Evolutionary conservation across 805 yeast genomes (phyloP), one percentile per base, ranked within the genome.

Genomic region (Candida schatavii): DNA sequence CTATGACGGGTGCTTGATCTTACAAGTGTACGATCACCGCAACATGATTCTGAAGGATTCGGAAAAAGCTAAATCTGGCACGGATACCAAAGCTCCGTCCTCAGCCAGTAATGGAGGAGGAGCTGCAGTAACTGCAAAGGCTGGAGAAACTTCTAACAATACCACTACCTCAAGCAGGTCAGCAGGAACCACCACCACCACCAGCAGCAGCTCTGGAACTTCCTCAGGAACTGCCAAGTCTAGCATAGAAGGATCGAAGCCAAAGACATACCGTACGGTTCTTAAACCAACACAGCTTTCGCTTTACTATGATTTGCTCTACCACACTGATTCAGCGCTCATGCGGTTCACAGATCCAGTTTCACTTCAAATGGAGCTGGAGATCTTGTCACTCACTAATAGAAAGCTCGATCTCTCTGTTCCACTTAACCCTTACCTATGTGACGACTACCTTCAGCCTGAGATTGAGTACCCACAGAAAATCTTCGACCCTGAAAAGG

Each of bases 11-110:
- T 87, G 95, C 59, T 68, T 91, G 30, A 86, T 91, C 13, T 62
- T 91, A 37, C 88, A 88, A 56, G 83, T 91, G n/a, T 79, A 77
- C 49, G 99, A 91, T 61, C 96, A 90, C 59, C 70, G 97, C 19
- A 72, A 76, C 44, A 68, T 67, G 64, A 56, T 60, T 4, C 43
- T 47, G n/a, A 43, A 23, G 14, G 35, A 25, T 4, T 21, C 32
- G 13, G 27, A 19, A 9, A 25, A 19, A 7, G 21, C 35, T 4
- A 18, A 15, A 21, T 20, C 27, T 26, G 14, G 31, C 33, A 34
- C 40, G 30, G 33, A 43, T 7, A 17, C 39, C 4, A n/a, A 31
- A 15, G n/a, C 14, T 39, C 3, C 29, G 9, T 15, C 32, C 32
- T 11, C 13, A 5, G 6, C 32, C 10, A 23, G 10, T 23, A 14